These are phyloP conservation scores for Pichia membranifaciens DNA, from an alignment of 805 yeast genomes.

Conservation along the genomic window DNA sequence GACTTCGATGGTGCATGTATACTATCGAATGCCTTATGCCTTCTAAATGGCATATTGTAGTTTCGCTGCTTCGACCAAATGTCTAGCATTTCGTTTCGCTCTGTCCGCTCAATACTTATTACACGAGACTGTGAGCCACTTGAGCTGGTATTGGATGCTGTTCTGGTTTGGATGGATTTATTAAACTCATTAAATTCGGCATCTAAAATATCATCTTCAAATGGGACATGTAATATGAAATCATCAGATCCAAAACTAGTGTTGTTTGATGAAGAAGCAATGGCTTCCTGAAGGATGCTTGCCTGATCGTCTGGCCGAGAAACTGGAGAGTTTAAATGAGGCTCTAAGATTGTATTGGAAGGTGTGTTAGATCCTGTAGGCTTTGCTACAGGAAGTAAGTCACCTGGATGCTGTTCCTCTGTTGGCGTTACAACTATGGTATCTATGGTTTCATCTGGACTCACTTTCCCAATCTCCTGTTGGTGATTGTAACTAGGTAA, in stretches of 20 bases:
- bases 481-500: too few relatives aligned
- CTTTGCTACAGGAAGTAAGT: too few relatives aligned
- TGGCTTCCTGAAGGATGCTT: background rate
- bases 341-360: too few relatives aligned
- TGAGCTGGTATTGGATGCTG: slow-evolving; percentile 9
- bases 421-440: slow-evolving; percentile 8
- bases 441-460: slow-evolving; percentile 9
- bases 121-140: slow-evolving; percentile 1
- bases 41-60: slow-evolving; percentile 18
- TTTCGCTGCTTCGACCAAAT: slow-evolving; percentile 32
- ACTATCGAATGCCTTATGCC: slow-evolving; percentile 22
- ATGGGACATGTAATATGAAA: slow-evolving; percentile 30
- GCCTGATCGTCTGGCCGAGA: background rate
- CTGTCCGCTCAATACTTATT: slow-evolving; percentile 7
- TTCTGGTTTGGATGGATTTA: slow-evolving; percentile 27
- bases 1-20: slow-evolving; percentile 23
- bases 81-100: slow-evolving; percentile 18
- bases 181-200: slow-evolving; percentile 23
- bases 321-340: background rate
- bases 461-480: background rate
- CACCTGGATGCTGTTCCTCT: background rate
- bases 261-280: slow-evolving; percentile 13
- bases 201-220: slow-evolving; percentile 37
- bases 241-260: slow-evolving; percentile 20
- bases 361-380: too few relatives aligned